Evolutionary conservation across 495 filamentous ascomycete species (phyloP).

Genomic region (Neurospora sp.): DNA sequence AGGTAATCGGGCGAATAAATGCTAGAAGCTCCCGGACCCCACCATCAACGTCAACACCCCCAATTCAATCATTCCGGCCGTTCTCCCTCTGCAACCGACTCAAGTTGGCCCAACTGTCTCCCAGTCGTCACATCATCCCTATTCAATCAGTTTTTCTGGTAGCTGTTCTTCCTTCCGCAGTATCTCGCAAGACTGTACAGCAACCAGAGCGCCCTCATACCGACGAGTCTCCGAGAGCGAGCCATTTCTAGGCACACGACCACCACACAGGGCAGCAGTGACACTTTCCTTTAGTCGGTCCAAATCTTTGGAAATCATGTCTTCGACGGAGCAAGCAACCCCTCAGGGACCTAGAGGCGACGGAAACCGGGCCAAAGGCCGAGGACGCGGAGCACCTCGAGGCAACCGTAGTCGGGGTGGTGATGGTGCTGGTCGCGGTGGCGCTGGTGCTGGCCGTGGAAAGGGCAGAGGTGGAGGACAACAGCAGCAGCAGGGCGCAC

Average conservation of each 20-base stretch:
- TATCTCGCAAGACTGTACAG: neutral
- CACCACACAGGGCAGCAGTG: neutral
- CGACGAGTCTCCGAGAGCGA: neutral
- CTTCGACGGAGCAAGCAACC: conserved; percentile 11
- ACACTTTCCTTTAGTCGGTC: neutral
- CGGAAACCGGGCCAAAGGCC: conserved; percentile 26
- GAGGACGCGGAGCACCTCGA: conserved; percentile 20
- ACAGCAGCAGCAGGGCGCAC: neutral
- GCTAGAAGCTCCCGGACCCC: conserved; percentile 7
- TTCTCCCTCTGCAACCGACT: neutral
- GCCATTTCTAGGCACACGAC: neutral
- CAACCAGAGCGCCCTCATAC: neutral
- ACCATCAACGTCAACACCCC: conserved; percentile 8
- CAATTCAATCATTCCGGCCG: neutral
- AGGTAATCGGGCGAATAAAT: neutral
- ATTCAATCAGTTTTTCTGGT: neutral
- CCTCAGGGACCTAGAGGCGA: conserved; percentile 21
- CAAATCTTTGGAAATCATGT: conserved; percentile 3
- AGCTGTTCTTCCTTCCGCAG: neutral
- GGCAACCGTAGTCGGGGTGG: conserved; percentile 6
- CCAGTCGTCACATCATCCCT: neutral
- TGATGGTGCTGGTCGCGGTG: conserved; percentile 6
- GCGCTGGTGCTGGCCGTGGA: conserved; percentile 7
- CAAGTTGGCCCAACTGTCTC: neutral
- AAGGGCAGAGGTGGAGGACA: conserved; percentile 8